Evolutionary conservation across 345 rosid genomes (phyloP).

Genomic region (Lepidium aucheri): DNA sequence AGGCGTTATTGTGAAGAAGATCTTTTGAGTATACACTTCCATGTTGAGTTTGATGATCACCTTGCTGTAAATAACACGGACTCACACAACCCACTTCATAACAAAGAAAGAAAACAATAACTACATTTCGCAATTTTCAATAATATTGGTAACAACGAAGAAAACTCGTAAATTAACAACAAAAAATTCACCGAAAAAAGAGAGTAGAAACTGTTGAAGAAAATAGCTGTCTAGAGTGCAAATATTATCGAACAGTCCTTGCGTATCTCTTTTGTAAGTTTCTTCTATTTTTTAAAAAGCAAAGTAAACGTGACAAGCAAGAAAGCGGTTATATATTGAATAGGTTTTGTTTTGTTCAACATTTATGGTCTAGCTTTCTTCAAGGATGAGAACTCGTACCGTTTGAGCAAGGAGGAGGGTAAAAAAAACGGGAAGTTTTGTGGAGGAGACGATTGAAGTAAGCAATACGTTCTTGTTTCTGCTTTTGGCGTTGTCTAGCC

Average conservation of each 20-base stretch:
- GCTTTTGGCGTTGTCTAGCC: conserved; percentile 91
- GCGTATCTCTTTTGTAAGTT: not conserved
- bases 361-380: not conserved
- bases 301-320: not conserved
- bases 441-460: conserved; percentile 46
- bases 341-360: too few relatives aligned
- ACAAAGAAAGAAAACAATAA: not conserved
- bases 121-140: not conserved
- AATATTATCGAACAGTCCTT: not conserved
- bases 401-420: conserved; percentile 40
- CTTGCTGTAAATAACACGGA: conserved; percentile 24
- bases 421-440: conserved; percentile 29
- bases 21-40: conserved; percentile 15
- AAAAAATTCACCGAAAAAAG: not conserved
- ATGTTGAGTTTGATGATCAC: not conserved
- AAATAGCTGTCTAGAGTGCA: not conserved
- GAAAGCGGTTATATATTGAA: not conserved
- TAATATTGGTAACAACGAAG: not conserved
- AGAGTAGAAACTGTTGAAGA: not conserved
- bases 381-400: conserved; percentile 32
- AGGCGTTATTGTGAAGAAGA: conserved; percentile 1
- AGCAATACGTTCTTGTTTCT: conserved; percentile 63
- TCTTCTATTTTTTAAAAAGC: not conserved
- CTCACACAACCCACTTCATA: conserved; percentile 26
- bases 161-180: not conserved